Base-by-base conservation (phyloP, 345 rosid species). In the Camelina neglecta region DNA sequence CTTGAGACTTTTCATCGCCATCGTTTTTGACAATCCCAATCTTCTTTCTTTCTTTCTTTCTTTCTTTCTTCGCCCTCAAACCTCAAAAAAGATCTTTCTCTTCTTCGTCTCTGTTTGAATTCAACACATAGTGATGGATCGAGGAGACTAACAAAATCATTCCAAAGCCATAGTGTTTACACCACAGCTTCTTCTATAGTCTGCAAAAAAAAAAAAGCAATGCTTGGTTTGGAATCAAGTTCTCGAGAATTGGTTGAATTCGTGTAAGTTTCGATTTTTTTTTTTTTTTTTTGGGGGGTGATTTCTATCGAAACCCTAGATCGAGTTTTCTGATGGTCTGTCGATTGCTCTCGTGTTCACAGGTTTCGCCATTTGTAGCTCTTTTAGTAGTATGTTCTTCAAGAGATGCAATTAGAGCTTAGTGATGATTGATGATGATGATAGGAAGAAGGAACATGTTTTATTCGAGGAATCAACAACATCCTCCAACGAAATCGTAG, bases 371-470 rank as follows among this genome's bases (percentile, higher is more conserved):
- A 39, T 64, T 87, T 53, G 69, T 67, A 67, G 68, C 42, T 39
- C 11, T 9, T 66, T 31, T 6, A 35, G 8, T 81, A 87, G 77
- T 59, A 83, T 81, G 83, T 60, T 77, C 62, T 60, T 77, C 62
- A 36, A 84, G 87, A 80, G 62, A 96, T 96, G 99, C 96, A 88
- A 81, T 86, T 91, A 84, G 93, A 80, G 71, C 83, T 89, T 75
- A 86, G 84, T 85, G 97, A 87, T 84, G 84, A 85, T 85, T 84
- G 84, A 85, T 85, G 96, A 85, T 85, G 82, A 85, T 85, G 82
- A 83, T 82, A 78, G 18, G 78, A 87, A 82, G 29, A 87, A 82
- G 29, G 90, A 90, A 78, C 89, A 96, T 67, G 84, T 90, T 64
- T 81, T 89, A 78, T 36, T 65, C 39, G 93, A 87, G 11, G 92